These are phyloP conservation scores for Porphyrellus sp. DNA, from an alignment of 1,284 basidiomycete species.

Conservation along the genomic window DNA sequence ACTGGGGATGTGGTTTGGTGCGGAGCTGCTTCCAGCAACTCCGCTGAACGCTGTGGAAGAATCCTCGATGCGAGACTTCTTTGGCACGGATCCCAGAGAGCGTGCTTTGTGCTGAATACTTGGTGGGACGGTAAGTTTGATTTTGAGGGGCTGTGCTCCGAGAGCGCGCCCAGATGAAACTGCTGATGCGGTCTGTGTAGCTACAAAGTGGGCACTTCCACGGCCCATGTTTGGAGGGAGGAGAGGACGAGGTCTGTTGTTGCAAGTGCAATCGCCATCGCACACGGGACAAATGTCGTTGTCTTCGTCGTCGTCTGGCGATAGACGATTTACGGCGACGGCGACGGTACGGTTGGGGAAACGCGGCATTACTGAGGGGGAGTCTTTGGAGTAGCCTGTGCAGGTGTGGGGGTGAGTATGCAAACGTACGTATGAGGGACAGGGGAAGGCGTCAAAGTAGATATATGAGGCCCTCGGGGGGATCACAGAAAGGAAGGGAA, in stretches of 20 bases:
- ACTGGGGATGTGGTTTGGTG: constrained; percentile 9
- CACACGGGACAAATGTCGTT: constrained; percentile 81
- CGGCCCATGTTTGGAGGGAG: constrained; percentile 28
- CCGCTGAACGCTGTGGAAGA: constrained; percentile 13
- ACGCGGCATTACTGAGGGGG: constrained; percentile 61
- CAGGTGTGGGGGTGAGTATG: constrained; percentile 19
- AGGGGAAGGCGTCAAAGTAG: constrained; percentile 25
- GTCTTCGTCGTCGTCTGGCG: constrained; percentile 60
- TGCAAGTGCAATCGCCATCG: constrained; percentile 81
- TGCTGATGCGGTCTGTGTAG: constrained; percentile 28
- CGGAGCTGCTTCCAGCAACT: constrained; percentile 22
- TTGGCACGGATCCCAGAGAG: constrained; percentile 24
- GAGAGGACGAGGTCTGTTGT: constrained; percentile 39
- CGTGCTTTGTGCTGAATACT: constrained; percentile 45
- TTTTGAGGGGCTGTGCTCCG: constrained; percentile 56
- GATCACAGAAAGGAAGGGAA: constrained; percentile 23
- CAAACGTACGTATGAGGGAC: constrained; percentile 25
- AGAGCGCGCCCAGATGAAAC: constrained; percentile 24
- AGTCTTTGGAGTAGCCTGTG: constrained; percentile 55
- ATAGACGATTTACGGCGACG: constrained; percentile 37
- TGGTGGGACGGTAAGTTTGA: constrained; percentile 67
- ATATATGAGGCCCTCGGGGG: constrained; percentile 24
- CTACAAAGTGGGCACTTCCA: constrained; percentile 30
- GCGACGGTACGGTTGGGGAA: constrained; percentile 64
- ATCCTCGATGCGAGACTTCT: constrained; percentile 20